Evolutionary conservation across 169 alveolate genomes (phyloP).

Genomic region (Eimeria zaria): DNA sequence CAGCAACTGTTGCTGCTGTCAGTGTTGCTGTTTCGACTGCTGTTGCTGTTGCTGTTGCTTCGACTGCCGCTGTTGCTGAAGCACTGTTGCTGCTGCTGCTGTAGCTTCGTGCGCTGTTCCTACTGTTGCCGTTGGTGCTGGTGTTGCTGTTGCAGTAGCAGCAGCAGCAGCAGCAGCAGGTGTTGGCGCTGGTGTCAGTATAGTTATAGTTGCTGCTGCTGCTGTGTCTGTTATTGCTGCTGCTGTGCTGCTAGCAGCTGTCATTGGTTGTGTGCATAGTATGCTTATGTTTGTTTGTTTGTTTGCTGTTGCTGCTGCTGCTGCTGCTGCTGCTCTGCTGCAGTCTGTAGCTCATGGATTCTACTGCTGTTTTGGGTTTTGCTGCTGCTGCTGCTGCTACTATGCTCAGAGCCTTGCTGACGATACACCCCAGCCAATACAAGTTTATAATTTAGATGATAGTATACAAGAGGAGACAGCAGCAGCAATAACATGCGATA

Average conservation of each 20-base stretch:
- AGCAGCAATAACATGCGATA: constrained; percentile 20
- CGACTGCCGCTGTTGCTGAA: neutral
- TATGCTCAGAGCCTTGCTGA: constrained; percentile 6
- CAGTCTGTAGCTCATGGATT: neutral
- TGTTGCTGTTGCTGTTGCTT: neutral
- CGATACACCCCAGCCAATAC: neutral
- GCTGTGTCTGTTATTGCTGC: no score
- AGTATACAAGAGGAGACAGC: neutral
- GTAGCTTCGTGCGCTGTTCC: neutral
- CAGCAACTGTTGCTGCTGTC: neutral
- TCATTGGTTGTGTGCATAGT: neutral
- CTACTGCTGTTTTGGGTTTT: no score
- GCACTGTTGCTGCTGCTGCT: neutral
- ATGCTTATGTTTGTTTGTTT: neutral
- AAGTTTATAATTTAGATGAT: neutral
- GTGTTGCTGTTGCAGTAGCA: neutral
- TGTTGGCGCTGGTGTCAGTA: no score
- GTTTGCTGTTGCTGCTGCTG: constrained; percentile 18
- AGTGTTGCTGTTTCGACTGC: neutral
- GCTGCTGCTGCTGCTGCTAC: constrained; percentile 29
- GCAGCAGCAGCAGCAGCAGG: neutral
- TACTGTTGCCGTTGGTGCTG: neutral
- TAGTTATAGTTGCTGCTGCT: neutral
- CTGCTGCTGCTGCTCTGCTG: neutral
- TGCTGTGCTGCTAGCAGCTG: no score